Evolutionary conservation across 352 stramenopile species (phyloP).

Genomic region (Globisporangium mamillatum): DNA sequence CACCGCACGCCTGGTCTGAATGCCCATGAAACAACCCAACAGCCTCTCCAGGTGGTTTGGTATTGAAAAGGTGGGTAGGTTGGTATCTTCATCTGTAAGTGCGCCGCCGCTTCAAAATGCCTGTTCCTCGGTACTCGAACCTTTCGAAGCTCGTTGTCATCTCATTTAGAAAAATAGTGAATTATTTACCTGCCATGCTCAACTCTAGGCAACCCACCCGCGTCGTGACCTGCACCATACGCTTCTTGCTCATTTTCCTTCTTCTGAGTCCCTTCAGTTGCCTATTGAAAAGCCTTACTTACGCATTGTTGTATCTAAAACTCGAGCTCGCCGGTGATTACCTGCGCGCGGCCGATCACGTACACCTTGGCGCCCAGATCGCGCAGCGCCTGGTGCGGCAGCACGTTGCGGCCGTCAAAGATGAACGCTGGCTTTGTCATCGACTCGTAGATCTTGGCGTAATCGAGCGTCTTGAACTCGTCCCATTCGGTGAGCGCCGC

Average conservation of each 20-base stretch:
- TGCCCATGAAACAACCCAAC: too few species aligned
- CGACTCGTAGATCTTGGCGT: conserved; percentile 92
- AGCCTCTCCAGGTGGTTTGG: too few species aligned
- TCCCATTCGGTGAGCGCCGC: conserved; percentile 99
- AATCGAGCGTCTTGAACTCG: conserved; percentile 98
- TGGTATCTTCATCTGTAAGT: too few species aligned
- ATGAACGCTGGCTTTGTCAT: conserved; percentile 99
- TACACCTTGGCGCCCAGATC: conserved; percentile 98
- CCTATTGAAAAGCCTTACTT: not conserved
- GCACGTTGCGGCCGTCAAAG: conserved; percentile 98
- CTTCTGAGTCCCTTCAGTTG: not conserved
- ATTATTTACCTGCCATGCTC: not conserved
- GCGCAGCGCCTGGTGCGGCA: conserved; percentile 92
- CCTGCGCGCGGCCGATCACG: conserved; percentile 90
- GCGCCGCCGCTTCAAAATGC: too few species aligned
- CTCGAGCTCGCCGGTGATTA: conserved; percentile 60
- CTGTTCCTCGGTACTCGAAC: too few species aligned
- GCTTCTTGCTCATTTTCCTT: not conserved
- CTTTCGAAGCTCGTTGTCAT: too few species aligned
- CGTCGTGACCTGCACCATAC: too few species aligned
- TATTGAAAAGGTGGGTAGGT: too few species aligned
- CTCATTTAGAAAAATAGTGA: not conserved
- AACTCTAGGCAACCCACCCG: not conserved
- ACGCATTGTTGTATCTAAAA: conserved; percentile 36
- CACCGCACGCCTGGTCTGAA: too few species aligned